Percentiles rank a stretch among this genome's conserved stretches.
phyloP scores from a whole-genome alignment of 2,329 filamentous ascomycete genomes.

The Aspergillus vadensis region DNA sequence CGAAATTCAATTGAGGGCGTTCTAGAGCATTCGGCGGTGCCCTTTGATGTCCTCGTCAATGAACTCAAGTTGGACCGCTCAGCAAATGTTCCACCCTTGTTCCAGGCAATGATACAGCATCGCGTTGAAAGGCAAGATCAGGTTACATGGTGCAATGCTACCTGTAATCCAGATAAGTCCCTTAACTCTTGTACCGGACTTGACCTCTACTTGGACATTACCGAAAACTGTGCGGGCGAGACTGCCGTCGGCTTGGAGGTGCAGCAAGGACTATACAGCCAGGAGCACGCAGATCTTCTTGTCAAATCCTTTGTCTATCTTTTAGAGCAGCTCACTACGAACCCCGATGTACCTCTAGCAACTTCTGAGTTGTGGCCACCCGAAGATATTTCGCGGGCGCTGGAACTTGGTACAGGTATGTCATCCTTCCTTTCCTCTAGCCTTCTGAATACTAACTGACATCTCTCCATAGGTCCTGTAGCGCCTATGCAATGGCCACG shows the following conservation, averaged over 20 bases:
- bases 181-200: neutral
- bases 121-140: neutral
- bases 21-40: neutral
- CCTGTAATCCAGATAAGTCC: neutral
- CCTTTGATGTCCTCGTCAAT: neutral
- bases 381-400: neutral
- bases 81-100: neutral
- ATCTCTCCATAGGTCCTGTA: neutral
- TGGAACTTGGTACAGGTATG: neutral
- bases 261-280: neutral
- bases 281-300: neutral
- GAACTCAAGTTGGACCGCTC: neutral
- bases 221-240: neutral
- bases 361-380: neutral
- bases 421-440: too few relatives aligned
- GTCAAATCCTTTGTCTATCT: neutral
- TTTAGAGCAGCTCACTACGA: neutral
- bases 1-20: neutral
- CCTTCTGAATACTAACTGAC: neutral
- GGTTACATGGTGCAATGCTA: neutral
- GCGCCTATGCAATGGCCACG: neutral
- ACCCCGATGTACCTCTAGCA: neutral
- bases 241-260: neutral
- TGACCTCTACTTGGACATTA: neutral
- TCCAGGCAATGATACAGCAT: neutral